Evolutionary conservation across 2,329 filamentous ascomycete genomes (phyloP), one percentile per base, ranked within the genome.

Genomic region (Capronia americana): DNA sequence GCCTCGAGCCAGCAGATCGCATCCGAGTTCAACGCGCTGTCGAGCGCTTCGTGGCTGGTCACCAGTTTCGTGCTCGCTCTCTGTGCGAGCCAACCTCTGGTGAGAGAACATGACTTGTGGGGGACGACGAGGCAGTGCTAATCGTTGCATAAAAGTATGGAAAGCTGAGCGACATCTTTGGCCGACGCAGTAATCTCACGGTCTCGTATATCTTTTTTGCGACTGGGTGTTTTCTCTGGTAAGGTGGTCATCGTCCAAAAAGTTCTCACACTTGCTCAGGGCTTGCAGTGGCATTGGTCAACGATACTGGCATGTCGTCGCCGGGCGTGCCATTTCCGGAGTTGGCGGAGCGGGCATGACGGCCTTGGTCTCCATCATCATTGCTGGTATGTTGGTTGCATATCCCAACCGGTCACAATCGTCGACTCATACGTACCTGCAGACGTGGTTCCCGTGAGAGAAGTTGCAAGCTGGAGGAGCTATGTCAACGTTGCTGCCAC

Each of bases 1-100:
- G 89, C 90, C 0, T 90, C 89, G 0, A 87, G 90, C 65, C 84
- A 85, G 0, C 80, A 80, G 3, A 81, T 84, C 51, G 76, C 81
- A 0, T 83, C 81, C 0, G 79, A 82, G 30, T 83, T 84, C 67
- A 71, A 79, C 58, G 75, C 76, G 12, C 72, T 83, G 7, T 74
- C 77, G 8, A 74, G 77, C 24, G 80, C 78, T 0, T 77, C 75
- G 32, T 84, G 81, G 81, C 75, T 84, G 0, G 67, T 83, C 8
- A 79, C 77, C 1, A 79, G 79, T 28, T 84, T 81, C 69, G 77
- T 79, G 8, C 75, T 83, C 4, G 81, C 81, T 1, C 75, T 76
- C 57, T 80, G 79, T 59, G 77, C 78, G 3, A 76, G 76, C 1
- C 78, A 82, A 51, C 78, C 78, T 1, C 69, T 80, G 66, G 65